These are phyloP conservation scores for Blastobotrys persicus DNA, from an alignment of 1,139 yeast species.

Conservation along the genomic window DNA sequence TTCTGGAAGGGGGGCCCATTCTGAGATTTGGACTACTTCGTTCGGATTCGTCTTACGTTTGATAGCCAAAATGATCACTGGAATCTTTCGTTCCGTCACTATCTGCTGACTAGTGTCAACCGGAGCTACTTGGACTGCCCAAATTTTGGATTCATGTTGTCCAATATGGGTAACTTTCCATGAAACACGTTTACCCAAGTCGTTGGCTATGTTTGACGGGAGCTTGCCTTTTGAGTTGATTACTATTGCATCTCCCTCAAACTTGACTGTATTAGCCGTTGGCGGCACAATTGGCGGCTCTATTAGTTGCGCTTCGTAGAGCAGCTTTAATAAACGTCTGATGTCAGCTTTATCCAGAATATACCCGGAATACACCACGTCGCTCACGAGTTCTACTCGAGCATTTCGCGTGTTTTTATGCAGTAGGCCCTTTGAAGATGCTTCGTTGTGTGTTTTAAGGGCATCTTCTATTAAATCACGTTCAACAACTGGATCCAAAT, in stretches of 20 bases:
- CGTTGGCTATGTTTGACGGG: slow-evolving; percentile 19
- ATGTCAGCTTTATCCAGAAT: slow-evolving; percentile 27
- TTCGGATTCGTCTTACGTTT: slow-evolving; percentile 17
- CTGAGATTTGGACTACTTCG: slow-evolving; percentile 17
- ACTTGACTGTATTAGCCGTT: slow-evolving; percentile 19
- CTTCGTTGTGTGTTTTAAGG: slow-evolving; percentile 35
- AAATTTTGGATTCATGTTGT: slow-evolving; percentile 18
- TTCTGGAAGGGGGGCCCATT: slow-evolving; percentile 17
- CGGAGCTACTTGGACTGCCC: slow-evolving; percentile 33
- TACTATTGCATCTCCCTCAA: slow-evolving; percentile 23
- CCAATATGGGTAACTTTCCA: slow-evolving; percentile 36
- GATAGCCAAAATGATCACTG: slow-evolving; percentile 19
- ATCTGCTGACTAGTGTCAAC: slow-evolving; percentile 4
- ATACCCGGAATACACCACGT: slow-evolving; percentile 32
- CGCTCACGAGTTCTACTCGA: slow-evolving; percentile 27
- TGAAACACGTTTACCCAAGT: slow-evolving; percentile 24
- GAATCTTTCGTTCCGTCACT: slow-evolving; percentile 10
- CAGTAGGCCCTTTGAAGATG: slow-evolving; percentile 21
- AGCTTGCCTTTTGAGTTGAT: slow-evolving; percentile 9
- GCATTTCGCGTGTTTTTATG: slow-evolving; percentile 19
- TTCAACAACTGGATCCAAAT: slow-evolving; percentile 37
- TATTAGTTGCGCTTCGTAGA: slow-evolving; percentile 1
- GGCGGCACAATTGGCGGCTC: slow-evolving; percentile 10
- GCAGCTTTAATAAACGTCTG: slow-evolving; percentile 12
- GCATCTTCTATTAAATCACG: slow-evolving; percentile 32